Evolutionary conservation across 805 yeast species (phyloP), one percentile per base, ranked within the genome.

Genomic region (Wickerhamomyces silvicola): DNA sequence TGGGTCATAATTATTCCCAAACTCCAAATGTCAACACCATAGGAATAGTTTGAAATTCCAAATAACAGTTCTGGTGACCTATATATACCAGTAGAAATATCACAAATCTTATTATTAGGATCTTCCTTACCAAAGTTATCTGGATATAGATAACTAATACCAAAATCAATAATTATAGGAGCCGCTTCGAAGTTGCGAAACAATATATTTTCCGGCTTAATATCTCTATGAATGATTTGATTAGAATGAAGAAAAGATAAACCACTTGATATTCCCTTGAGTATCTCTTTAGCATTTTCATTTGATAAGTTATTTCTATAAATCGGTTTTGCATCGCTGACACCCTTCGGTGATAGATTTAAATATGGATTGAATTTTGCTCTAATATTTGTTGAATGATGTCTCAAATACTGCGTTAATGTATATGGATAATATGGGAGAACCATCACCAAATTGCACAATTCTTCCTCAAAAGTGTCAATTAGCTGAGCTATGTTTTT

Each of bases 181-280:
- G 38, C 29, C 3, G 46, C 36, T 9, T 47, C 45, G n/a, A 33
- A 32, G 5, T 47, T 47, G 32, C 52, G 60, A 38, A 80, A 76
- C 49, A 85, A 55, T 33, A 84, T 73, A 50, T 84, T 84, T 30
- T 79, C 85, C 1, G 92, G 87, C 54, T 92, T 92, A 43, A 90
- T 77, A 58, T 90, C 98, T 49, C 98, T 71, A 59, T 90, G 98
- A 27, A 90, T 84, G 18, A 90, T 79, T 6, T 81, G 85, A 32
- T 76, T 66, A 7, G 66, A 55, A 51, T 92, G 97, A 33, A 83
- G 67, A 49, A 74, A 81, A 22, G 62, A 56, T 17, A 84, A 56
- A 2, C 80, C 82, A 23, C 58, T 52, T 16, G 60, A 59, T 7
- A 58, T 44, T 42, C 56, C 68, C 22, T 45, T 55, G 11, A 69